Percentiles rank a stretch among this genome's conserved stretches.
These are phyloP conservation scores for Beauveria varroae DNA, from an alignment of 2,329 filamentous ascomycete species.

Conservation along the genomic window DNA sequence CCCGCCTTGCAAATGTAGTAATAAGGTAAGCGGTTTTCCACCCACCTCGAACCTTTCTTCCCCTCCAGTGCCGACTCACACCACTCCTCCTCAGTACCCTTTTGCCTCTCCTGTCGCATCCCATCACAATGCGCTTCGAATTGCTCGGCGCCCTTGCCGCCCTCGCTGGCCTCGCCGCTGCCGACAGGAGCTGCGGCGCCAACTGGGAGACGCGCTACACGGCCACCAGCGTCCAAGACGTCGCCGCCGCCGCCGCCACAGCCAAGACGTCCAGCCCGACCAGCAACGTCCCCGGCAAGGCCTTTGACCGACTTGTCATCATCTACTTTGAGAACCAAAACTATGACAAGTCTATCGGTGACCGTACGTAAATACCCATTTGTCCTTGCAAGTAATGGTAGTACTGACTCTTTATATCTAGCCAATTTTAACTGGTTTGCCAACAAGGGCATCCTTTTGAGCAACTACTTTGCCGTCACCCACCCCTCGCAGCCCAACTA, in stretches of 20 bases:
- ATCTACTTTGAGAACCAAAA: conserved; percentile 76
- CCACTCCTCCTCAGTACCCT: background rate
- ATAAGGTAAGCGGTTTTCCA: background rate
- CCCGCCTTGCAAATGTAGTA: background rate
- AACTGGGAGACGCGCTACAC: conserved; percentile 38
- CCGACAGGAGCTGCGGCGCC: conserved; percentile 12
- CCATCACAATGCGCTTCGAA: conserved; percentile 6
- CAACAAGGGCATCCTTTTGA: conserved; percentile 24
- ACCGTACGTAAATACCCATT: conserved; percentile 39
- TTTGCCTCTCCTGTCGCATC: background rate
- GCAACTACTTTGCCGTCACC: conserved; percentile 49
- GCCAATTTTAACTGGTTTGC: conserved; percentile 23
- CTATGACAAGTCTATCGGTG: conserved; percentile 55
- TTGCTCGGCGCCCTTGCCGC: conserved; percentile 18
- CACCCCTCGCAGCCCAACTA: conserved; percentile 76
- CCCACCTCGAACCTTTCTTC: background rate
- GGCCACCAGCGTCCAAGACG: conserved; percentile 41
- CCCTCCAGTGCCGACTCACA: background rate
- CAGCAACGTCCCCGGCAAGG: conserved; percentile 59
- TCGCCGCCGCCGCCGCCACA: conserved; percentile 50
- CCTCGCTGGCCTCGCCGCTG: conserved; percentile 20
- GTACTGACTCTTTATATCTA: conserved; percentile 2
- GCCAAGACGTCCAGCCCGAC: conserved; percentile 53
- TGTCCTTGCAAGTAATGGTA: background rate
- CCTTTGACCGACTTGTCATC: conserved; percentile 63